phyloP scores from a whole-genome alignment of 1,284 basidiomycete species.

The Kalmanozyma brasiliensis region DNA sequence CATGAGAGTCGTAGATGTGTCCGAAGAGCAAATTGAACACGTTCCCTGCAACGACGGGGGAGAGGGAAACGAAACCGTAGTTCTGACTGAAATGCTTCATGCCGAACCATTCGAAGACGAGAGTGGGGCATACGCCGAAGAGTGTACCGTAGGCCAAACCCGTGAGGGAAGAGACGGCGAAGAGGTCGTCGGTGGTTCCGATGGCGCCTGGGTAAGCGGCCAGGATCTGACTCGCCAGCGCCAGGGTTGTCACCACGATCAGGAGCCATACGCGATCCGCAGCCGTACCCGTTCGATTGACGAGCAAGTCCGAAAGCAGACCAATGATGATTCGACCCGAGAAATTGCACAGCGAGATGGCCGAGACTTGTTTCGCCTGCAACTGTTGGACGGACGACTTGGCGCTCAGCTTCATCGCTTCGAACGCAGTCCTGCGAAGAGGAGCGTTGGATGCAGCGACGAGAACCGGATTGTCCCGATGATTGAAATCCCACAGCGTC shows the following conservation, averaged over 20 bases:
- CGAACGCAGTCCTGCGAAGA: slow-evolving; percentile 3
- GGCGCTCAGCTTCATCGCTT: slow-evolving; percentile 72
- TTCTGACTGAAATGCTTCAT: slow-evolving; percentile 84
- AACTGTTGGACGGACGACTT: slow-evolving; percentile 76
- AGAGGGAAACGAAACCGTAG: slow-evolving; percentile 81
- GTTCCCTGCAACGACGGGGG: slow-evolving; percentile 84
- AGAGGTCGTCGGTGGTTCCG: slow-evolving; percentile 75
- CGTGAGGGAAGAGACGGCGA: slow-evolving; percentile 79
- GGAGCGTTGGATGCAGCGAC: slow-evolving; percentile 17
- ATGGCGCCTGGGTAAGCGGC: slow-evolving; percentile 69
- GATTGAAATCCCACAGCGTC: slow-evolving; percentile 79
- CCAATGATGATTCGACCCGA: slow-evolving; percentile 82
- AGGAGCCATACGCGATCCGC: slow-evolving; percentile 57
- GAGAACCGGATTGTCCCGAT: slow-evolving; percentile 56
- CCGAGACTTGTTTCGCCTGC: slow-evolving; percentile 80
- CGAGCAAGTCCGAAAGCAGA: slow-evolving; percentile 75
- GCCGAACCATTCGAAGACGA: slow-evolving; percentile 88
- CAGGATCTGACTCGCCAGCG: slow-evolving; percentile 56
- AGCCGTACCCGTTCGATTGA: slow-evolving; percentile 36
- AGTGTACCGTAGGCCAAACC: slow-evolving; percentile 81
- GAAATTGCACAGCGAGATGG: slow-evolving; percentile 85
- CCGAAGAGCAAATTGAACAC: slow-evolving; percentile 86
- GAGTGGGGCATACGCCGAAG: slow-evolving; percentile 80
- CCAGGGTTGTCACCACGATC: slow-evolving; percentile 57
- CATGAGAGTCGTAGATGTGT: slow-evolving; percentile 62